These are phyloP conservation scores for Eucalyptus pumila DNA, from an alignment of 345 rosid species.

Conservation along the genomic window DNA sequence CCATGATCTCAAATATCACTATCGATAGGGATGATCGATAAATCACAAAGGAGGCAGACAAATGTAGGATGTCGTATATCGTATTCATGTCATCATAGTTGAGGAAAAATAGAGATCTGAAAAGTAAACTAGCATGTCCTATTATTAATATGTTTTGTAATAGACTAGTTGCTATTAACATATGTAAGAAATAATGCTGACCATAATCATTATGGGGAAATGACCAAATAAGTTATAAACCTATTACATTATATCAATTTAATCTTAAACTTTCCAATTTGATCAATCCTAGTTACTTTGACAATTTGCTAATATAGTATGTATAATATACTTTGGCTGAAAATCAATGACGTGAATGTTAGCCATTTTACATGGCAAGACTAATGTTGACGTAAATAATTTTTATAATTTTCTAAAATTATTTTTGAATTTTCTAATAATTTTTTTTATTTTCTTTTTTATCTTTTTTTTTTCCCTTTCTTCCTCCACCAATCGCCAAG, in stretches of 20 bases:
- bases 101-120: not conserved
- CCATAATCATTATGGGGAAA: not conserved
- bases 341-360: too few species aligned
- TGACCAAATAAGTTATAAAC: fast-evolving
- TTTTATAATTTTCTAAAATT: too few species aligned
- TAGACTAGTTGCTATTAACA: not conserved
- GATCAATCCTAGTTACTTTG: too few species aligned
- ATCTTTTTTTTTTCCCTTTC: too few species aligned
- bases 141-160: too few species aligned
- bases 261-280: too few species aligned
- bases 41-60: not conserved
- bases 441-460: too few species aligned
- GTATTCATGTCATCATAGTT: not conserved
- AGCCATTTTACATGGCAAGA: fast-evolving
- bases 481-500: too few species aligned
- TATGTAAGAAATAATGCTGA: not conserved
- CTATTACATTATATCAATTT: too few species aligned
- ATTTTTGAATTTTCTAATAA: fast-evolving
- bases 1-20: not conserved
- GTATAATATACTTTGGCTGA: fast-evolving
- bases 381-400: fast-evolving
- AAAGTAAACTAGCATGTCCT: not conserved
- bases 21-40: too few species aligned
- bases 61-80: not conserved
- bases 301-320: too few species aligned